Evolutionary conservation across 2,329 filamentous ascomycete species (phyloP).

Genomic region (Knoxdaviesia capensis): DNA sequence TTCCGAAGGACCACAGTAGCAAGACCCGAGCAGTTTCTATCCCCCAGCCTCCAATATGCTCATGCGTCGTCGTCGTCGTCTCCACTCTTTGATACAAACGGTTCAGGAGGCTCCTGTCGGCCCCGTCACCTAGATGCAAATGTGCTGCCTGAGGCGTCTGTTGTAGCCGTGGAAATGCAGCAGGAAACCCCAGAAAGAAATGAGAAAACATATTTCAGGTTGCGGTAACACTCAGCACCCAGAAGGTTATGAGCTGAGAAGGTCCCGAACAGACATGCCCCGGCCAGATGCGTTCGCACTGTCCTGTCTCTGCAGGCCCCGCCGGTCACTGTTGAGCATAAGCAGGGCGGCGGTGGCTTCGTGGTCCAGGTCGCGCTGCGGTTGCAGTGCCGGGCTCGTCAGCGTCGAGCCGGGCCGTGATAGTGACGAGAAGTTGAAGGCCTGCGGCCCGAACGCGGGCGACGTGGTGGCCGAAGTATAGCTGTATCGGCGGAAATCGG

Average conservation of each 20-base stretch:
- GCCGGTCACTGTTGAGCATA: constrained; percentile 69
- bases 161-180: too few species aligned
- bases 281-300: constrained; percentile 13
- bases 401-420: constrained; percentile 28
- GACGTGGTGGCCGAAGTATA: constrained; percentile 31
- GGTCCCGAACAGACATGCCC: constrained; percentile 32
- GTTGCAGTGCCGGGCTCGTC: constrained; percentile 35
- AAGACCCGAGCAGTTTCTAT: too few species aligned
- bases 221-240: background rate
- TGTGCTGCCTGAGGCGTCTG: too few species aligned
- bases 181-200: background rate
- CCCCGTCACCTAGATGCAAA: too few species aligned
- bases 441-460: constrained; percentile 34
- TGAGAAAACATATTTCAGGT: background rate
- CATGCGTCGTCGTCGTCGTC: too few species aligned
- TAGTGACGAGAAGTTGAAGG: constrained; percentile 15
- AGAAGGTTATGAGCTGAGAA: constrained; percentile 18
- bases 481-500: constrained; percentile 28
- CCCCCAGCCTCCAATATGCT: too few species aligned
- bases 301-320: constrained; percentile 17
- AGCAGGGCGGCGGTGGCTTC: constrained; percentile 72
- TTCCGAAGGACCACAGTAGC: too few species aligned
- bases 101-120: too few species aligned
- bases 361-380: constrained; percentile 41
- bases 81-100: too few species aligned